phyloP scores from a whole-genome alignment of 768 basidiomycete species.

The Sporobolomyces phaffii region DNA sequence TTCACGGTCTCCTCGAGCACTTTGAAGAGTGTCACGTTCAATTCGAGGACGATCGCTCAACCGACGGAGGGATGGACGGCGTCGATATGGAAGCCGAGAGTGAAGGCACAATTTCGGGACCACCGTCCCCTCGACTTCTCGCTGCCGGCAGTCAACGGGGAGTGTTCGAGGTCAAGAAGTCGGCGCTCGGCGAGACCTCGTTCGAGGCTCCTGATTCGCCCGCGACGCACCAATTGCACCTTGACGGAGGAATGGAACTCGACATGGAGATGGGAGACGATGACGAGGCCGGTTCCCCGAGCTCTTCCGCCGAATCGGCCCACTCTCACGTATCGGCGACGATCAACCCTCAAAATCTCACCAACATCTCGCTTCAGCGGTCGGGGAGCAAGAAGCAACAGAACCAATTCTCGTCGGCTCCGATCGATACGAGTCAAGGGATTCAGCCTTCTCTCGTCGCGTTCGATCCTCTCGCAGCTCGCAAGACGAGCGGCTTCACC shows the following conservation, averaged over 20 bases:
- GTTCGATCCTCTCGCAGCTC: slow-evolving; percentile 16
- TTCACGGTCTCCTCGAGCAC: slow-evolving; percentile 81
- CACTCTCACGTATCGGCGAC: not conserved
- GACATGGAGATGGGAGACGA: slow-evolving; percentile 41
- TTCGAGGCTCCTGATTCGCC: slow-evolving; percentile 47
- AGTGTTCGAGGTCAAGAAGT: slow-evolving; percentile 33
- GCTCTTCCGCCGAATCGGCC: slow-evolving; percentile 18
- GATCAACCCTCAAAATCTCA: not conserved
- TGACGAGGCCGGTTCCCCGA: slow-evolving; percentile 8
- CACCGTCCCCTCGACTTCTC: slow-evolving; percentile 29
- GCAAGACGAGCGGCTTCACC: not conserved
- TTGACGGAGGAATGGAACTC: slow-evolving; percentile 38
- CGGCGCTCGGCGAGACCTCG: slow-evolving; percentile 48
- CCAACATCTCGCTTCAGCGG: slow-evolving; percentile 15
- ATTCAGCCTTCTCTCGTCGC: slow-evolving; percentile 20
- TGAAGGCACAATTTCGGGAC: slow-evolving; percentile 36
- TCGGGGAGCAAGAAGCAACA: slow-evolving; percentile 19
- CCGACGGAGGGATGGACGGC: slow-evolving; percentile 35
- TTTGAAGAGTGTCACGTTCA: slow-evolving; percentile 80
- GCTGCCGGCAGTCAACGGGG: not conserved
- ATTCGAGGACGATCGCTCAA: slow-evolving; percentile 36
- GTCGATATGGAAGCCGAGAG: slow-evolving; percentile 31
- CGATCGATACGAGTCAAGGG: slow-evolving; percentile 9
- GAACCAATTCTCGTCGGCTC: not conserved
- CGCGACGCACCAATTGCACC: slow-evolving; percentile 38